phyloP scores from a whole-genome alignment of 2,329 filamentous ascomycete genomes.

The Colletotrichum spinosum region DNA sequence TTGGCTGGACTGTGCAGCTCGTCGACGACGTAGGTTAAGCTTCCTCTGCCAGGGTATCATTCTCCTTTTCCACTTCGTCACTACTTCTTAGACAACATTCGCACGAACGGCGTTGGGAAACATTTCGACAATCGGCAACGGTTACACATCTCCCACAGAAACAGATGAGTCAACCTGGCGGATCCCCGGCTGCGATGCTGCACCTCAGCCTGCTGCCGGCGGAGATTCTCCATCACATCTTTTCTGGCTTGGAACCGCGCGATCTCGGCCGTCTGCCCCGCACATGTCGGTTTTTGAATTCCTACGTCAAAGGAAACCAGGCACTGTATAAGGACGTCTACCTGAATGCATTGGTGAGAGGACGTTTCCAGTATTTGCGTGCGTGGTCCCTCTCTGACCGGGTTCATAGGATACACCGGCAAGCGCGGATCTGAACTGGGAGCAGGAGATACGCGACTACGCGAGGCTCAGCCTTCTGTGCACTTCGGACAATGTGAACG shows the following conservation, averaged over 20 bases:
- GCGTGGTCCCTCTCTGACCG: conserved; percentile 8
- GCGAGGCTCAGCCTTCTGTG: conserved; percentile 59
- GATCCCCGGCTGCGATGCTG: conserved; percentile 14
- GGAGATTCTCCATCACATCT: conserved; percentile 73
- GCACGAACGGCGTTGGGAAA: neutral
- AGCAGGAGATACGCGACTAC: conserved; percentile 56
- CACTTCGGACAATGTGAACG: conserved; percentile 42
- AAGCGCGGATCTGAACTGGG: conserved; percentile 54
- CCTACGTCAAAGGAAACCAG: conserved; percentile 67
- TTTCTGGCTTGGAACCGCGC: conserved; percentile 64
- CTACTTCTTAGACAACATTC: neutral
- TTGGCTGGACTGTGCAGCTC: conserved; percentile 18
- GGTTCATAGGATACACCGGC: conserved; percentile 46
- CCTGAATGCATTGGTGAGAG: conserved; percentile 63
- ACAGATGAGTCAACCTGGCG: conserved; percentile 13
- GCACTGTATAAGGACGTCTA: conserved; percentile 74
- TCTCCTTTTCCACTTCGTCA: conserved; percentile 4
- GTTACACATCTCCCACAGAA: neutral
- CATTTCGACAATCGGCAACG: neutral
- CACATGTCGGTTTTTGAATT: conserved; percentile 64
- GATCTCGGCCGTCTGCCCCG: conserved; percentile 66
- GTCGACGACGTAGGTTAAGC: conserved; percentile 28
- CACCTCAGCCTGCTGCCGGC: conserved; percentile 58
- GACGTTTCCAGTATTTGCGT: neutral
- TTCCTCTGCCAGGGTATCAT: conserved; percentile 16